phyloP scores from a whole-genome alignment of 164 flowering plant species.

The Paratinospora sagittata region DNA sequence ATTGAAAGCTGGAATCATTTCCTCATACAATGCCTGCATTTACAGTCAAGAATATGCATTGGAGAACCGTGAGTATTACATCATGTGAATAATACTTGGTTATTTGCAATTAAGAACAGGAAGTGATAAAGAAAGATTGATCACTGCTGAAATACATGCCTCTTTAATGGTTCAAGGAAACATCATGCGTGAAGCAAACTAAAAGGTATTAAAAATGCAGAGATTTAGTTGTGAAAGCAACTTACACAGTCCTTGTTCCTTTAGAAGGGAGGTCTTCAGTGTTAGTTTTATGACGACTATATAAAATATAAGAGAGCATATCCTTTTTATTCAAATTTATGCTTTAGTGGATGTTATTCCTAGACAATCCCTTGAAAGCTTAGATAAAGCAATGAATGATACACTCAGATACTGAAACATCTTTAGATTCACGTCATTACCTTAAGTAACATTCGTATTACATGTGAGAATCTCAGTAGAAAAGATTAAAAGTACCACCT shows the following conservation, averaged over 20 bases:
- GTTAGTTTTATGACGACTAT: not conserved
- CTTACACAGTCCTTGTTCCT: no score
- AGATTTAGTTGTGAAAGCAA: not conserved
- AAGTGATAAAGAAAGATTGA: not conserved
- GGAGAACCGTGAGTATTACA: not conserved
- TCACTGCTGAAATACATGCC: not conserved
- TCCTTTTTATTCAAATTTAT: not conserved
- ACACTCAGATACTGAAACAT: no score
- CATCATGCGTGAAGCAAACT: no score
- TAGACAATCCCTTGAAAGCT: not conserved
- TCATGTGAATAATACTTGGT: not conserved
- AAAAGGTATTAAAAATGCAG: not conserved
- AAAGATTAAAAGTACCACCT: no score
- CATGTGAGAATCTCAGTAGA: no score
- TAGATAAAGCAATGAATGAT: not conserved
- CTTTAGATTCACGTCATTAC: no score
- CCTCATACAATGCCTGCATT: constrained; percentile 66
- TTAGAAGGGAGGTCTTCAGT: no score
- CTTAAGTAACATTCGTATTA: no score
- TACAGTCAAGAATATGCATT: not conserved
- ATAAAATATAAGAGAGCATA: not conserved
- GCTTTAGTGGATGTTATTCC: not conserved
- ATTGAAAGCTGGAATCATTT: constrained; percentile 70
- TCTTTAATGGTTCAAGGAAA: not conserved
- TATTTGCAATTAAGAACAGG: not conserved